Evolutionary conservation across 2,329 filamentous ascomycete genomes (phyloP), one percentile per base, ranked within the genome.

Genomic region (Scorias spongiosa): DNA sequence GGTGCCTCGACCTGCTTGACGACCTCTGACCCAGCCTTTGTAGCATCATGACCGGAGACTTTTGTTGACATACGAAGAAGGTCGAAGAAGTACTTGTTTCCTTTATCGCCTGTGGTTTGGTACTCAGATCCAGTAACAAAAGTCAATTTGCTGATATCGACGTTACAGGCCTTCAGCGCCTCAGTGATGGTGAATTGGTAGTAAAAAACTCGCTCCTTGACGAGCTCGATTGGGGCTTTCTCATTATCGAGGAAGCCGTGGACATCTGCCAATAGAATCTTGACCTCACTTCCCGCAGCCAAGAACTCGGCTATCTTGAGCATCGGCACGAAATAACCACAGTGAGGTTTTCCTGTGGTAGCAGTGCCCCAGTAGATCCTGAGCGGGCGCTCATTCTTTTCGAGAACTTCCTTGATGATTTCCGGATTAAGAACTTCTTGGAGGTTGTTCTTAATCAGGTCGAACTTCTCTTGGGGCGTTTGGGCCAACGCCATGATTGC

Each of bases 221-320:
- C 84, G 34, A 95, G 78, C 59, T 94, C 87, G 47, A 93, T 76
- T 1, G 89, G 86, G 0, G 87, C 84, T 48, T 64, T 63, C 37
- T 60, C 53, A 43, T 58, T 61, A 54, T 61, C 59, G 46, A 88
- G 78, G 66, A 85, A 86, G 52, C 78, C 84, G 63, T 78, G 74
- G 44, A 75, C 70, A 46, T 68, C 66, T 17, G 60, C 61, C 11
- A 63, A 50, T 34, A 68, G 56, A 36, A 67, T 53, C 45, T 55
- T 62, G 49, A 63, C 78, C 47, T 87, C 76, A 67, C 86, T 94
- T 32, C 82, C 87, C 28, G 89, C 87, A 30, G 77, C 74, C 29
- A 95, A 76, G 57, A 93, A 78, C 61, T 95, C 81, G 34, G 86
- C 87, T 49, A 95, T 82, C 66, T 95, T 95, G 59, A 93, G 76